Evolutionary conservation across 1,139 yeast genomes (phyloP).

Genomic region (Geotrichum bryndzae): DNA sequence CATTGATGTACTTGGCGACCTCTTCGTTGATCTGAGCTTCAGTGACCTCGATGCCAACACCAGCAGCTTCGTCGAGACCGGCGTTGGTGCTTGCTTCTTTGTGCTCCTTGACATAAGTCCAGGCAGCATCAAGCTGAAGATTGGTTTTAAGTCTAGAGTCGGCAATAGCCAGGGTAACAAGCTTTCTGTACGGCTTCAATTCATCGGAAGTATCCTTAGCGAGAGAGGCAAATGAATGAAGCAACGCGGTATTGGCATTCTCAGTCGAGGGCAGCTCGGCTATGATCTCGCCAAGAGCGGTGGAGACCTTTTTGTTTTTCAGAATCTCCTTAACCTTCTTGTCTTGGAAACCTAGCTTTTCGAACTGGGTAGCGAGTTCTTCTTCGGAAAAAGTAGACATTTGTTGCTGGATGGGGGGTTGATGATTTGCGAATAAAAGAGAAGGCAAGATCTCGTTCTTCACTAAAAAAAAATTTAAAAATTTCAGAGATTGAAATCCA

Average conservation of each 20-base stretch:
- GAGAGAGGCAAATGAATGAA: constrained; percentile 68
- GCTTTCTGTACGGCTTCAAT: constrained; percentile 38
- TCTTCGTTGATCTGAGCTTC: constrained; percentile 56
- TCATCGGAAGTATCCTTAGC: constrained; percentile 30
- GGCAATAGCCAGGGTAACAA: constrained; percentile 55
- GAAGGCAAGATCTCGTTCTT: neutral
- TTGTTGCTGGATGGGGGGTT: neutral
- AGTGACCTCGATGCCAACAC: constrained; percentile 67
- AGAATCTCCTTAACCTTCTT: constrained; percentile 50
- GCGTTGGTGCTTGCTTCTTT: constrained; percentile 34
- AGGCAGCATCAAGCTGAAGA: constrained; percentile 71
- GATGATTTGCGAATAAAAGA: neutral
- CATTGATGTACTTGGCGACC: constrained; percentile 55
- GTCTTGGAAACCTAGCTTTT: constrained; percentile 52
- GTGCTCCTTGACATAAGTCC: constrained; percentile 48
- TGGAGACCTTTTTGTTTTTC: constrained; percentile 79
- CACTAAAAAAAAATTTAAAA: neutral
- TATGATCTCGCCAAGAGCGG: constrained; percentile 57
- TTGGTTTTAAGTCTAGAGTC: constrained; percentile 59
- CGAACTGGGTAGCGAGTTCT: constrained; percentile 44
- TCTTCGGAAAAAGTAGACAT: constrained; percentile 35
- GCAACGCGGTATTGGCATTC: constrained; percentile 51
- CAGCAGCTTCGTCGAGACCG: constrained; percentile 57
- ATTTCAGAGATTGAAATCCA: neutral
- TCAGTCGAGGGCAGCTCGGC: constrained; percentile 40